These are phyloP conservation scores for Triadica sebifera DNA, from an alignment of 345 rosid species.

Conservation along the genomic window DNA sequence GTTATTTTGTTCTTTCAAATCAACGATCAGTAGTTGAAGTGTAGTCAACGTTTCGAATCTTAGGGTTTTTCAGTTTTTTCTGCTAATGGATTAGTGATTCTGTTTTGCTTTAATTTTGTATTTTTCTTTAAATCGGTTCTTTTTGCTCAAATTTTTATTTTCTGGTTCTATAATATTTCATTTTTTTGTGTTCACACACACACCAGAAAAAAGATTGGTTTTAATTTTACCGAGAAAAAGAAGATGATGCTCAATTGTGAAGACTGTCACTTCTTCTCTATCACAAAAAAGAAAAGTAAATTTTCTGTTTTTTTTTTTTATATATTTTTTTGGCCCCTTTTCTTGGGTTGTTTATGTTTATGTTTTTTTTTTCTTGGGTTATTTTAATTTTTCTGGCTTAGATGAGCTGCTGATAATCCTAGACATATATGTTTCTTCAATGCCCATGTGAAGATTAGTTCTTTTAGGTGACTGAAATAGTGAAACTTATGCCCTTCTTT, in stretches of 20 bases:
- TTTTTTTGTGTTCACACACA: not conserved
- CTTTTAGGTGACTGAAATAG: not conserved
- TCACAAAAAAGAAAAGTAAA: not conserved
- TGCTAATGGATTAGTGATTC: not conserved
- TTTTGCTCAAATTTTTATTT: not conserved
- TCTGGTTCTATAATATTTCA: not conserved
- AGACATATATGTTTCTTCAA: not conserved
- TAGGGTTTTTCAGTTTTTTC: constrained; percentile 16
- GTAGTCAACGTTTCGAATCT: constrained; percentile 17
- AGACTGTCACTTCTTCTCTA: not conserved
- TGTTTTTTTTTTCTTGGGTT: not conserved
- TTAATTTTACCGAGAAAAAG: not conserved
- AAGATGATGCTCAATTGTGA: not conserved
- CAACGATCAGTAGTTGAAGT: constrained; percentile 1
- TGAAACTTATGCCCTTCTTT: not conserved
- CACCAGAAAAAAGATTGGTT: not conserved
- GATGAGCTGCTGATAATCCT: not conserved
- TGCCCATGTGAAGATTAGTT: not conserved
- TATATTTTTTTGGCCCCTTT: no score
- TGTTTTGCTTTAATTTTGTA: not conserved
- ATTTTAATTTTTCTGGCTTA: not conserved
- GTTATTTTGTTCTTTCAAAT: not conserved
- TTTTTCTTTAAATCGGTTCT: constrained; percentile 1
- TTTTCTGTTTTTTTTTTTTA: no score
- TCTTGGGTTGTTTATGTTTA: not conserved